Percentiles rank a stretch among this genome's conserved stretches.
Conservation (phyloP, 129 eudicot species). For the Heracleum sosnowskyi region DNA sequence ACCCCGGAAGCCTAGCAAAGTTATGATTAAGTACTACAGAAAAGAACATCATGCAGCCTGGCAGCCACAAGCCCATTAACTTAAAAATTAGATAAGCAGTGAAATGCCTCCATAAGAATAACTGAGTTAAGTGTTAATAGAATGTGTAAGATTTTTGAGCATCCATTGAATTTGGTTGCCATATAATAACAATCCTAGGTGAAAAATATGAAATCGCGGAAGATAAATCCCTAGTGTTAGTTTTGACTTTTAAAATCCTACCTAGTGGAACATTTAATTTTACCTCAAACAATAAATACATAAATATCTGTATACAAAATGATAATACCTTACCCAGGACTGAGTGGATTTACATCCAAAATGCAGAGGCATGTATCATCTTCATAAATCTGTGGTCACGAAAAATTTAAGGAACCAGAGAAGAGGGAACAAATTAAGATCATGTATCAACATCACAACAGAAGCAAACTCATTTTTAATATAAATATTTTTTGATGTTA, state of each 20-base stretch:
- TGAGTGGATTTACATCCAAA: conserved; percentile 79
- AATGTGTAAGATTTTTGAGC: not conserved
- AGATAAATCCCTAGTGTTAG: not conserved
- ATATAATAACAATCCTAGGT: not conserved
- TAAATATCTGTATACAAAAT: not conserved
- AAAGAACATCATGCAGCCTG: not conserved
- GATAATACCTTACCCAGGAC: conserved; percentile 92
- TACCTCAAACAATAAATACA: conserved; percentile 1
- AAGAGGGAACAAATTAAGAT: not conserved
- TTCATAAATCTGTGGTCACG: conserved; percentile 65
- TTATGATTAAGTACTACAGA: not conserved
- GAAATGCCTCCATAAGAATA: not conserved
- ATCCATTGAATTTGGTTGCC: not conserved
- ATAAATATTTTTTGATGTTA: not conserved
- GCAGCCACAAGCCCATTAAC: not conserved
- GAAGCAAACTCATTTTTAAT: not conserved
- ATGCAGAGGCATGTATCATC: conserved; percentile 87
- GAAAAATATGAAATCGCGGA: not conserved
- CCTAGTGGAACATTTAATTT: conserved; percentile 1
- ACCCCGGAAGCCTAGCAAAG: not conserved
- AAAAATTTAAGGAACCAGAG: conserved; percentile 19
- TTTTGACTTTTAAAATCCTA: not conserved
- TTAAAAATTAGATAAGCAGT: not conserved
- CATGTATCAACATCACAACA: not conserved
- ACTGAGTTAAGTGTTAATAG: not conserved